A percentile compares a stretch with the other conserved stretches of the same genome.
Conservation (phyloP, 768 basidiomycete species). For the Phaeolepiota aurea region DNA sequence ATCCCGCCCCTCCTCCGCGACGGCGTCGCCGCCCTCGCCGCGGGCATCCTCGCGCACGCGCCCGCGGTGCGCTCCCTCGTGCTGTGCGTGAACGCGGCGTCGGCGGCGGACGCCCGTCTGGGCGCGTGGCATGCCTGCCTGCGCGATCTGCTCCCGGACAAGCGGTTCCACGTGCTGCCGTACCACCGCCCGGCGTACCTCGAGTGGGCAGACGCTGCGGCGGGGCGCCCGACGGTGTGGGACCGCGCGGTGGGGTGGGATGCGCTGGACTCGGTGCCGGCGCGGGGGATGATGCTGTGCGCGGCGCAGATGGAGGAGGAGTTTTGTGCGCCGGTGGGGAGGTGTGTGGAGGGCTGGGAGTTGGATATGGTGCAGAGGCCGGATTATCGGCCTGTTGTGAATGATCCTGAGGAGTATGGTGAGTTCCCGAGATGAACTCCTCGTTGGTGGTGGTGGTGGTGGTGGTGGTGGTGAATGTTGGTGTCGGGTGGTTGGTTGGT, state of each 20-base stretch:
- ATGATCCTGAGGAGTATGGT: neutral
- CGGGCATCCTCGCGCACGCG: conserved; percentile 10
- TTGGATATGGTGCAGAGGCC: neutral
- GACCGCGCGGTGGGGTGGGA: conserved; percentile 11
- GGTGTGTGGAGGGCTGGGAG: neutral
- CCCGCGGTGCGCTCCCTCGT: conserved; percentile 11
- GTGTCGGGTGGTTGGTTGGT: too few relatives aligned
- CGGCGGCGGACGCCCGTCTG: conserved; percentile 3
- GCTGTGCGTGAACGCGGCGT: conserved; percentile 8
- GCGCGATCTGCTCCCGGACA: conserved; percentile 9
- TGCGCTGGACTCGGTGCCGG: neutral
- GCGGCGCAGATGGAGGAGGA: neutral
- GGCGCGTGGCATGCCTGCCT: conserved; percentile 10
- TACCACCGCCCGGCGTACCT: conserved; percentile 12
- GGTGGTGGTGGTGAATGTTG: too few relatives aligned
- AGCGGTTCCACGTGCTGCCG: conserved; percentile 14
- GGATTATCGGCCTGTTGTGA: neutral
- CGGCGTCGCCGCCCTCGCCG: conserved; percentile 10
- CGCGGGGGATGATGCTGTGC: neutral
- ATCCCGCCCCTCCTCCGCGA: conserved; percentile 10
- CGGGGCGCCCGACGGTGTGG: conserved; percentile 11
- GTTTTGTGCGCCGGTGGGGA: neutral
- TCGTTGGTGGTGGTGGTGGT: too few relatives aligned
- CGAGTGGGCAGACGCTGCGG: conserved; percentile 15
- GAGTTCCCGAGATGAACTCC: neutral